Base-by-base conservation (phyloP, 108 stramenopile genomes). In the Skeletonema tropicum region DNA sequence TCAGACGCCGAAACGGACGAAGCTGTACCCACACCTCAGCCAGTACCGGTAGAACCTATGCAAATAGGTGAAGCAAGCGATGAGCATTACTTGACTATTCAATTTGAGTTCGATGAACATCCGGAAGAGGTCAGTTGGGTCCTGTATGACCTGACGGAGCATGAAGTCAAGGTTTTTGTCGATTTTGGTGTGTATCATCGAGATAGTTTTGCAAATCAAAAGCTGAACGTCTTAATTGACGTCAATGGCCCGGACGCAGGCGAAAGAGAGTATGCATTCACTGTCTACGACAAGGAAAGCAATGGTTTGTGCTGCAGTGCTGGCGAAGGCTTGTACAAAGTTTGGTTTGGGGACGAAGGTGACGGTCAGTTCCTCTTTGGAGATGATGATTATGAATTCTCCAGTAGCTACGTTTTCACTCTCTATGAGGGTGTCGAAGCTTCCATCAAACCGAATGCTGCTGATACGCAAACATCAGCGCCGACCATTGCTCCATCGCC, bases 241-340 rank as follows among this genome's bases (percentile, higher is more conserved):
- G 58, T 80, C 14, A 67, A 73, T 31, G 79, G 79, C 0, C 72
- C 79, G 23, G 79, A 80, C 6, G 68, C 62, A 12, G 79, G 79
- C 52, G 79, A 80, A 48, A 69, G 63, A 61, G 57, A 87, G 42
- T 87, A 84, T 58, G 80, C 73, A 6, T 87, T 87, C 60, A 82
- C 84, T 38, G 86, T 87, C 0, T 87, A 85, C 33, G 86, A 87
- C 68, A 55, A 72, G 59, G 29, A 6, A 4, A 78, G 77, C 19
- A 58, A 85, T 57, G 86, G 86, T 7, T 38, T 87, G 46, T 88
- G 79, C 30, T 80, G 79, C 26, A 60, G 55, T 25, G 8, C 39
- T 36, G 79, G 79, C 25, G 65, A 73, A n/a, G 79, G 79, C 15
- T 80, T 52, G 8, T 80, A 73, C 68, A 80, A 80, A 48, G 49